Conservation (phyloP, 1,284 basidiomycete species). For the Cutaneotrichosporon cavernicola region DNA sequence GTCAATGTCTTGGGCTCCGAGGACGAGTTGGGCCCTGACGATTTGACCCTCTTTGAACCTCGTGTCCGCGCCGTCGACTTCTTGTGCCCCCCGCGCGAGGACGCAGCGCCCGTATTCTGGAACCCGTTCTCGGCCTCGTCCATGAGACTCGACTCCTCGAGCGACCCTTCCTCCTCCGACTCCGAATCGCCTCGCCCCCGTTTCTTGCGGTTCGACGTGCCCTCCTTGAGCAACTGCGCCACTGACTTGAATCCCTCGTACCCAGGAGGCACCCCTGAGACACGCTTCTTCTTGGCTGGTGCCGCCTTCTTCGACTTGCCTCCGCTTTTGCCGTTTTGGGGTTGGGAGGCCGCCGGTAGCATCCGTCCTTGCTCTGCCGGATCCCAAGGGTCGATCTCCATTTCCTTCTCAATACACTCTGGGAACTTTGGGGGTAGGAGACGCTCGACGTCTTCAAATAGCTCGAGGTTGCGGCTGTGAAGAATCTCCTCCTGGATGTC, state of each 20-base stretch:
- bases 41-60: slow-evolving; percentile 16
- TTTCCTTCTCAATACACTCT: slow-evolving; percentile 71
- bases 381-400: slow-evolving; percentile 57
- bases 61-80: slow-evolving; percentile 2
- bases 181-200: slow-evolving; percentile 21
- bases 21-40: not conserved
- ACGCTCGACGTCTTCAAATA: slow-evolving; percentile 87
- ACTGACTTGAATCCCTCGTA: slow-evolving; percentile 49
- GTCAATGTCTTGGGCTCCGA: slow-evolving; percentile 1
- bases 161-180: slow-evolving; percentile 2
- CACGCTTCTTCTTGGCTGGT: slow-evolving; percentile 31
- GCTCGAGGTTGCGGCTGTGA: slow-evolving; percentile 78
- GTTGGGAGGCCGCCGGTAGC: slow-evolving; percentile 24
- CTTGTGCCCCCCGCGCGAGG: not conserved
- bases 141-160: slow-evolving; percentile 10
- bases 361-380: slow-evolving; percentile 39
- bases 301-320: slow-evolving; percentile 21
- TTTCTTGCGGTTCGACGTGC: slow-evolving; percentile 24
- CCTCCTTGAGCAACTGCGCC: slow-evolving; percentile 38
- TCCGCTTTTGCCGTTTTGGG: not conserved
- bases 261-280: slow-evolving; percentile 46
- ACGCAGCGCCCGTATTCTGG: slow-evolving; percentile 8
- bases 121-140: slow-evolving; percentile 23
- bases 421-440: slow-evolving; percentile 80
- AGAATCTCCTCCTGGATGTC: slow-evolving; percentile 87